Conservation (phyloP, 352 stramenopile genomes). For the Phytophthora agathidicida region DNA sequence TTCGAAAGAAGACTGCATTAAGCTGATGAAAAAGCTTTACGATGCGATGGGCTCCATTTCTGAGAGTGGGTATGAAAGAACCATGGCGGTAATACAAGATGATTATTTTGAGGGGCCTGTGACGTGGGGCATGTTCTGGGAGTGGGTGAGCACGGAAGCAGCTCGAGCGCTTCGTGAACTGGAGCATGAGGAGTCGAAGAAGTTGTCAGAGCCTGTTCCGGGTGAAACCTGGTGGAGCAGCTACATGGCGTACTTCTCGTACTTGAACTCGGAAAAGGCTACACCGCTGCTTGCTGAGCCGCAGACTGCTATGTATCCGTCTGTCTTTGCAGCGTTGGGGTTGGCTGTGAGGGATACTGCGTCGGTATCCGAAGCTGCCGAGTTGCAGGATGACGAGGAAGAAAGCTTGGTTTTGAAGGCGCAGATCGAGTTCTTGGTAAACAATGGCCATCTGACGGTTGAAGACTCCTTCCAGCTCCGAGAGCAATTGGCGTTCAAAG, state of each 20-base stretch:
- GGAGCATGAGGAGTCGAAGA: conserved; percentile 59
- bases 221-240: conserved; percentile 72
- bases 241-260: conserved; percentile 60
- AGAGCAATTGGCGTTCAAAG: conserved; percentile 60
- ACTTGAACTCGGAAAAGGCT: conserved; percentile 35
- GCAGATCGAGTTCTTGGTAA: conserved; percentile 81
- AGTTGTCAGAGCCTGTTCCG: conserved; percentile 44
- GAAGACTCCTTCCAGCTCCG: conserved; percentile 78
- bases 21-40: conserved; percentile 82
- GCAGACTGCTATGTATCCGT: conserved; percentile 34
- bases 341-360: not conserved
- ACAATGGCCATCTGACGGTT: conserved; percentile 60
- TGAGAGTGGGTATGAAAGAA: conserved; percentile 63
- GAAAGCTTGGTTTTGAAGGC: conserved; percentile 63
- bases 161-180: conserved; percentile 67
- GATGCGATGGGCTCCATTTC: conserved; percentile 72
- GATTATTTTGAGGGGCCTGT: conserved; percentile 68
- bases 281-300: conserved; percentile 29
- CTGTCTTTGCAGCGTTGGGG: conserved; percentile 17
- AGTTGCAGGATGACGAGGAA: conserved; percentile 15
- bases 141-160: conserved; percentile 86
- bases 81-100: conserved; percentile 63
- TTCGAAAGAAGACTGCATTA: conserved; percentile 70
- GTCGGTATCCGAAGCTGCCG: not conserved
- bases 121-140: conserved; percentile 88